Percentiles rank a stretch among this genome's conserved stretches.
phyloP scores from a whole-genome alignment of 1,284 basidiomycete genomes.

The Fomitiporia mediterranea region DNA sequence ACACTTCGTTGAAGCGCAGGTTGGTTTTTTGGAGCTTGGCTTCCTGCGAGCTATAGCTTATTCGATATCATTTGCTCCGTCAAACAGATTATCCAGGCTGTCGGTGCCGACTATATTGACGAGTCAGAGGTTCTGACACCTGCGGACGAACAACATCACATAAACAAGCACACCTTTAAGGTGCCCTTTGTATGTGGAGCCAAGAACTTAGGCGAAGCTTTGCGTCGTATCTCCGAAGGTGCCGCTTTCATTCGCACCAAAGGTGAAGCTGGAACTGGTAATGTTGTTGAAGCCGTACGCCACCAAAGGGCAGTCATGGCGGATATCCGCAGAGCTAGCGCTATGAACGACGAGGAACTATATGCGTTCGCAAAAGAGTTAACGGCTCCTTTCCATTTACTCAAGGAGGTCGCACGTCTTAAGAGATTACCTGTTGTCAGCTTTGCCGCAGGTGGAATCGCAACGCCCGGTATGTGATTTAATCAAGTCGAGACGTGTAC shows the following conservation, averaged over 20 bases:
- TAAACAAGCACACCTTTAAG: slow-evolving; percentile 90
- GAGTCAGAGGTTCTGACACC: slow-evolving; percentile 96
- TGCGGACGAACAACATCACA: slow-evolving; percentile 83
- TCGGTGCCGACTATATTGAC: slow-evolving; percentile 98
- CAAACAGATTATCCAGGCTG: slow-evolving; percentile 85
- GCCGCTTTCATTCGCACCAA: slow-evolving; percentile 97
- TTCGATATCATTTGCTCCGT: neutral
- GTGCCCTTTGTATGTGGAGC: slow-evolving; percentile 84
- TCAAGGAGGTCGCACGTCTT: slow-evolving; percentile 93
- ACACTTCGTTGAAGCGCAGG: slow-evolving; percentile 95
- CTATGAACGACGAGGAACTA: slow-evolving; percentile 93
- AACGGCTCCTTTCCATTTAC: slow-evolving; percentile 92
- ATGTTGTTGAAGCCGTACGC: slow-evolving; percentile 95
- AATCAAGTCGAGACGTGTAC: neutral
- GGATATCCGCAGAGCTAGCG: slow-evolving; percentile 83
- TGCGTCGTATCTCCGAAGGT: slow-evolving; percentile 95
- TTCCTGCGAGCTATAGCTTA: neutral
- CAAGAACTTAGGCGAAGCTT: slow-evolving; percentile 83
- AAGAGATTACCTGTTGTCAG: slow-evolving; percentile 94
- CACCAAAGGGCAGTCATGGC: slow-evolving; percentile 83
- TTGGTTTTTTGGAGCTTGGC: slow-evolving; percentile 27
- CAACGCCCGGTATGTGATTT: slow-evolving; percentile 74
- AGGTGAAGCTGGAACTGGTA: slow-evolving; percentile 96
- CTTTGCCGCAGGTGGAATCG: slow-evolving; percentile 95
- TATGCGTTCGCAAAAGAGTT: slow-evolving; percentile 94